Percentiles rank a stretch among this genome's conserved stretches.
Evolutionary conservation across 352 stramenopile genomes (phyloP).

Genomic region (Phytophthora tentaculata): DNA sequence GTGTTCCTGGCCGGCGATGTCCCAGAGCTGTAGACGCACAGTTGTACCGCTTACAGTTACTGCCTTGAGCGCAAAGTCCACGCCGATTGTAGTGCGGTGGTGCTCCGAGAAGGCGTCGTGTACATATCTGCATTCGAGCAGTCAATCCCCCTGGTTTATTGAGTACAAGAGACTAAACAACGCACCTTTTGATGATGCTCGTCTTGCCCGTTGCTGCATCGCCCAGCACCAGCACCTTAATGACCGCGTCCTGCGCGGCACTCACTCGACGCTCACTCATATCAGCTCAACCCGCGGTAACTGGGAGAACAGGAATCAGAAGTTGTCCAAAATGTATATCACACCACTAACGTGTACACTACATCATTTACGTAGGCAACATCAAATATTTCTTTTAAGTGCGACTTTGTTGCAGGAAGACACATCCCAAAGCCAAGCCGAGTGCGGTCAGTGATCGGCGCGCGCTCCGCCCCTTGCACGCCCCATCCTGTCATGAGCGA

Average conservation of each 20-base stretch:
- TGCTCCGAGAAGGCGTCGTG: slow-evolving; percentile 93
- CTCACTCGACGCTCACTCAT: slow-evolving; percentile 79
- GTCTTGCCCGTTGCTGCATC: slow-evolving; percentile 93
- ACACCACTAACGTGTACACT: neutral
- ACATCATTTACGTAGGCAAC: neutral
- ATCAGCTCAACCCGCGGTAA: neutral
- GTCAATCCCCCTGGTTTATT: neutral
- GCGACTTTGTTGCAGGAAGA: slow-evolving; percentile 12
- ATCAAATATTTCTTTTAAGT: slow-evolving; percentile 1
- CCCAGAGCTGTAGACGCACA: slow-evolving; percentile 93
- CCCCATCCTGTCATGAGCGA: slow-evolving; percentile 28
- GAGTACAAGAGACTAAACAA: neutral
- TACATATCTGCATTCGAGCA: slow-evolving; percentile 63
- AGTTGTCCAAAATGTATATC: neutral
- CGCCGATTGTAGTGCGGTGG: slow-evolving; percentile 92
- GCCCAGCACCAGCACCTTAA: slow-evolving; percentile 92
- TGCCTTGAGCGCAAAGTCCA: slow-evolving; percentile 93
- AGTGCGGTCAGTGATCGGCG: slow-evolving; percentile 3
- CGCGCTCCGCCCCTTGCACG: slow-evolving; percentile 5
- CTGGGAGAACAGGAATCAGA: slow-evolving; percentile 15
- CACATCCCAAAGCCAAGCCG: slow-evolving; percentile 18
- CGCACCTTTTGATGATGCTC: slow-evolving; percentile 92
- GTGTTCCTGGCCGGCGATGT: slow-evolving; percentile 94
- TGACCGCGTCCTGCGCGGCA: slow-evolving; percentile 87
- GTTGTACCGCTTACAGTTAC: slow-evolving; percentile 87